Conservation (phyloP, 345 rosid genomes). For the Euphorbia peplus region DNA sequence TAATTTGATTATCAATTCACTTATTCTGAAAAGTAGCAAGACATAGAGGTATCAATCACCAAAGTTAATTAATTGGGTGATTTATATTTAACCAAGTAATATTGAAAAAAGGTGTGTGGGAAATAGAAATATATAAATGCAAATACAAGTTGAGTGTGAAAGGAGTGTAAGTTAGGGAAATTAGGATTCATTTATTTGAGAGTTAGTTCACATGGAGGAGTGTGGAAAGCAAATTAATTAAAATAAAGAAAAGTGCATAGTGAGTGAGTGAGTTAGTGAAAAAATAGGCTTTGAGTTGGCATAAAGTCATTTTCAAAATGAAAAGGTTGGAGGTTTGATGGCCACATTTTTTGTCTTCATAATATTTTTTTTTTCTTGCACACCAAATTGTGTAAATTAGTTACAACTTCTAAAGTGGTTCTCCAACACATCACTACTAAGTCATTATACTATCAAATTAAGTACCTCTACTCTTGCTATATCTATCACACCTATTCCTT, state of each 20-base stretch:
- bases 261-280: constrained; percentile 5
- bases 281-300: constrained; percentile 22
- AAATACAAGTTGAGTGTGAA: not conserved
- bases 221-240: constrained; percentile 14
- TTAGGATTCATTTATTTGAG: not conserved
- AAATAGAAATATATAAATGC: too few species aligned
- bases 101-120: not conserved
- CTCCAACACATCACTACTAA: constrained; percentile 29
- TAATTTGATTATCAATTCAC: too few species aligned
- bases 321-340: constrained; percentile 25
- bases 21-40: too few species aligned
- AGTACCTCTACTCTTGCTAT: constrained; percentile 1
- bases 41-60: too few species aligned
- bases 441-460: not conserved
- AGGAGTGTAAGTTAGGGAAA: not conserved
- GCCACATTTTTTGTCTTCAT: constrained; percentile 17
- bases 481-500: constrained; percentile 8
- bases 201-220: constrained; percentile 19
- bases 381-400: constrained; percentile 17
- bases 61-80: too few species aligned
- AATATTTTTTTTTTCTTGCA: not conserved
- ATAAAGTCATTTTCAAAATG: constrained; percentile 25
- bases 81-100: too few species aligned
- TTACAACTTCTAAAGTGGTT: constrained; percentile 34
- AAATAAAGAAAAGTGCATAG: not conserved